Percentiles rank a stretch among this genome's conserved stretches.
These are phyloP conservation scores for Globisporangium apiculatum DNA, from an alignment of 352 stramenopile species.

Conservation along the genomic window DNA sequence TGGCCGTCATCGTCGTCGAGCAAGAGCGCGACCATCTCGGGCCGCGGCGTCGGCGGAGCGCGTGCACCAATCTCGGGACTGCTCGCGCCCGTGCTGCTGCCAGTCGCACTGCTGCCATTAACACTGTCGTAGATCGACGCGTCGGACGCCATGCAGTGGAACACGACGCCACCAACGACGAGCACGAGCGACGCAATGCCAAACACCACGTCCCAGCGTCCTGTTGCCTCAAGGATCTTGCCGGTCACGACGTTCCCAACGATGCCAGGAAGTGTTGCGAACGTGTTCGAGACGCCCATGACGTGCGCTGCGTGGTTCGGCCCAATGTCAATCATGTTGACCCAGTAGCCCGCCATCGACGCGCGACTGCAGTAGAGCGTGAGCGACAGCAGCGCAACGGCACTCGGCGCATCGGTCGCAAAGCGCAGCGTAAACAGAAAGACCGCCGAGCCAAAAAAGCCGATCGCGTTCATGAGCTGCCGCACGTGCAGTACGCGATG, in stretches of 20 bases:
- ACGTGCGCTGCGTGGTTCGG: slow-evolving; percentile 74
- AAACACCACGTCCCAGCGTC: slow-evolving; percentile 81
- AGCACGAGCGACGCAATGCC: slow-evolving; percentile 65
- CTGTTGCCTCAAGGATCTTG: slow-evolving; percentile 61
- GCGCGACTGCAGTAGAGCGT: slow-evolving; percentile 74
- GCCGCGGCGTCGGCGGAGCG: slow-evolving; percentile 21
- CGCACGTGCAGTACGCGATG: slow-evolving; percentile 70
- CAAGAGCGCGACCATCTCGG: slow-evolving; percentile 51
- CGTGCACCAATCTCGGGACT: slow-evolving; percentile 26
- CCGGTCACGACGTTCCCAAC: slow-evolving; percentile 82
- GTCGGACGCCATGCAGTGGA: slow-evolving; percentile 74
- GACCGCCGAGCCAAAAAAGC: slow-evolving; percentile 61
- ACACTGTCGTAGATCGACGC: slow-evolving; percentile 51
- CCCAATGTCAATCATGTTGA: slow-evolving; percentile 88
- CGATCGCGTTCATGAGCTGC: slow-evolving; percentile 69
- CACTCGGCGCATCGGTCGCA: slow-evolving; percentile 36
- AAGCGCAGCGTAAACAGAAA: slow-evolving; percentile 73
- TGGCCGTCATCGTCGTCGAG: slow-evolving; percentile 19
- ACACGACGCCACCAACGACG: slow-evolving; percentile 61
- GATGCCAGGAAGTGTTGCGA: slow-evolving; percentile 79
- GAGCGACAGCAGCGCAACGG: slow-evolving; percentile 61
- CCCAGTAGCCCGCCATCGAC: slow-evolving; percentile 77
- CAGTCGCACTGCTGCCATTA: not conserved
- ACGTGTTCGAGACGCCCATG: slow-evolving; percentile 85
- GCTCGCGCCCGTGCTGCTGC: slow-evolving; percentile 19